Base-by-base conservation (phyloP, 2,329 filamentous ascomycete genomes). In the Epichloe sibirici region DNA sequence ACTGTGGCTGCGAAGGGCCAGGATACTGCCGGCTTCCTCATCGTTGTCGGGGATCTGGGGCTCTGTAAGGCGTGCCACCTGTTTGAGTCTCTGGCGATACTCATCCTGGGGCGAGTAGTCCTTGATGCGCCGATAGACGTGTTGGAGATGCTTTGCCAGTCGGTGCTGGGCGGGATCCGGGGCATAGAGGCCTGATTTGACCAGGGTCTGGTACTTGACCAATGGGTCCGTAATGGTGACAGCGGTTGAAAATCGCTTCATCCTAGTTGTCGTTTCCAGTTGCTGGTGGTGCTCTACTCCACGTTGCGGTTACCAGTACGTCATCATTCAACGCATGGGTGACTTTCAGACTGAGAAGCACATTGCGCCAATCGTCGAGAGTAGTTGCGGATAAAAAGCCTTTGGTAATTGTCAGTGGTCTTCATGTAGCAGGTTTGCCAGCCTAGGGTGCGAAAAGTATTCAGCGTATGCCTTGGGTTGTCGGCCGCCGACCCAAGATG, bases 31-130 rank as follows among this genome's bases (percentile, higher is more conserved):
- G 15, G 63, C 62, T 1, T 66, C 63, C 1, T 66, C 65, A 15
- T 65, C 58, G 12, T 61, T 58, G 21, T 67, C 59, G 5, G 62
- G 59, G 4, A 57, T 56, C 40, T 58, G 65, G 13, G 62, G 51
- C 38, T 68, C 59, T n/a, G 71, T 69, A 45, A 78, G 62, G 38
- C 67, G 69, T 5, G 76, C 76, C 31, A 88, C 73, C 57, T 81
- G 79, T 44, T 77, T 75, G 1, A 93, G 72, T 31, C 81, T 77
- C 56, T 81, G 72, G 34, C 76, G 76, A 63, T 90, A 90, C 62
- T 89, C 84, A 12, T 77, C 60, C 46, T 82, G 77, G 0, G 87
- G 88, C 38, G 85, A 79, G 67, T 93, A 91, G 65, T 91, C 86
- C 63, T 88, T 90, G 42, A 91, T 71, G 2, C 82, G 76, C 39